These are phyloP conservation scores for Ilex aquifolium DNA, from an alignment of 257 asterid species.

Conservation along the genomic window DNA sequence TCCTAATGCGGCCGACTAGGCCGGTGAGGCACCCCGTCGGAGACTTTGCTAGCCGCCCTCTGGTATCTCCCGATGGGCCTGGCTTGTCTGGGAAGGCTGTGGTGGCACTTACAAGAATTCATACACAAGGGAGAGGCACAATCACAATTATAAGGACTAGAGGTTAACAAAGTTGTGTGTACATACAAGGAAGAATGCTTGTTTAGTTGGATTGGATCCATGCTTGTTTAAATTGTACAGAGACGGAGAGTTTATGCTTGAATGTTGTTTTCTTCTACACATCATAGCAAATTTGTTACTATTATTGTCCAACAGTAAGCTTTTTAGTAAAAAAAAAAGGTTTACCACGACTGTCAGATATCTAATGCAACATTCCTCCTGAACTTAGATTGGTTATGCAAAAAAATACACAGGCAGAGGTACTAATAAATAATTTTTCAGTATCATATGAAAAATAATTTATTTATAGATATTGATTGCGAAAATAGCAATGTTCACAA, in stretches of 20 bases:
- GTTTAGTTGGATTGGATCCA: too few relatives aligned
- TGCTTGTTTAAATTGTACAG: neutral
- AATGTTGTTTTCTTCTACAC: neutral
- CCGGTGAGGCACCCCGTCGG: slow-evolving; percentile 93
- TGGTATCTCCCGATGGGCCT: slow-evolving; percentile 53
- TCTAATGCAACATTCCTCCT: too few relatives aligned
- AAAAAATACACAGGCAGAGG: too few relatives aligned
- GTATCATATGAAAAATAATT: too few relatives aligned
- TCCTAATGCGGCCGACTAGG: slow-evolving; percentile 78
- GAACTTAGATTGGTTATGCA: too few relatives aligned
- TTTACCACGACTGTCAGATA: too few relatives aligned
- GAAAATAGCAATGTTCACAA: too few relatives aligned
- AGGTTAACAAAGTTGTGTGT: slow-evolving; percentile 22
- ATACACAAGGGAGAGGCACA: slow-evolving; percentile 90
- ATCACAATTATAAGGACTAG: slow-evolving; percentile 77
- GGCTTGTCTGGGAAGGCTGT: slow-evolving; percentile 91
- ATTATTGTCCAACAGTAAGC: too few relatives aligned
- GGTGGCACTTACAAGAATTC: slow-evolving; percentile 78
- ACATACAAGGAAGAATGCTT: neutral
- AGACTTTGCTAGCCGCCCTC: slow-evolving; percentile 77
- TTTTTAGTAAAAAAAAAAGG: too few relatives aligned
- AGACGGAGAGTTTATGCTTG: neutral
- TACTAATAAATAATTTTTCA: too few relatives aligned
- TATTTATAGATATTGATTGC: too few relatives aligned
- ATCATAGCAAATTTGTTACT: too few relatives aligned